Evolutionary conservation across 306 rosid genomes (phyloP), one percentile per base, ranked within the genome.

Genomic region (Quercus robur): DNA sequence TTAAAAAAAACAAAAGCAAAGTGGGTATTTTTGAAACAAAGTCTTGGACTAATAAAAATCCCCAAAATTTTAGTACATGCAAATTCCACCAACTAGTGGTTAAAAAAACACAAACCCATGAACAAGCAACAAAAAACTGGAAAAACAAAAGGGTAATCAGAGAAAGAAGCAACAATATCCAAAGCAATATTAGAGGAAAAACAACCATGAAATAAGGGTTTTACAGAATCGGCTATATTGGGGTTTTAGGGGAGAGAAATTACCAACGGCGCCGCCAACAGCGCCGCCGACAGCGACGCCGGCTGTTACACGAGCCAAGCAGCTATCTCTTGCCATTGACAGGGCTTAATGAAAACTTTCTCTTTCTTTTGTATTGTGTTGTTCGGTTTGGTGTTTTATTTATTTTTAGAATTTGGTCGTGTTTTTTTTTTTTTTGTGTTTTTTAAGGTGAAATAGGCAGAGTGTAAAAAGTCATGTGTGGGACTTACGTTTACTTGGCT

Each of bases 221-320:
- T 59, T 21, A 4, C 17, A 26, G 26, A 23, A 49, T 49, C 54
- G 54, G 54, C 54, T 49, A 49, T 49, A 12, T 38, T 15, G 23
- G 31, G 75, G 59, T 12, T 46, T 20, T 21, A 1, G 5, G 12
- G 49, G 12, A 12, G 12, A 20, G 35, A 1, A 62, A 38, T 69
- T 70, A 92, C 97, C 97, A 8, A 92, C 91, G 25, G 93, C 97
- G 41, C 93, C 92, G 10, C 97, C 94, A 0, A 90, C 85, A 7
- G 94, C 97, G 6, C 90, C 94, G 26, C 97, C 97, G 46, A 90
- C 81, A 14, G 90, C 93, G n/a, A 83, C 89, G 28, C 94, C 94
- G 68, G 93, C 90, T 13, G 87, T 82, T 59, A 90, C 88, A 58
- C 93, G 90, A 76, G 90, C 81, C 77, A 92, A 80, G 68, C 97